Evolutionary conservation across 2,329 filamentous ascomycete species (phyloP), one percentile per base, ranked within the genome.

Genomic region (Monosporascus sp.): DNA sequence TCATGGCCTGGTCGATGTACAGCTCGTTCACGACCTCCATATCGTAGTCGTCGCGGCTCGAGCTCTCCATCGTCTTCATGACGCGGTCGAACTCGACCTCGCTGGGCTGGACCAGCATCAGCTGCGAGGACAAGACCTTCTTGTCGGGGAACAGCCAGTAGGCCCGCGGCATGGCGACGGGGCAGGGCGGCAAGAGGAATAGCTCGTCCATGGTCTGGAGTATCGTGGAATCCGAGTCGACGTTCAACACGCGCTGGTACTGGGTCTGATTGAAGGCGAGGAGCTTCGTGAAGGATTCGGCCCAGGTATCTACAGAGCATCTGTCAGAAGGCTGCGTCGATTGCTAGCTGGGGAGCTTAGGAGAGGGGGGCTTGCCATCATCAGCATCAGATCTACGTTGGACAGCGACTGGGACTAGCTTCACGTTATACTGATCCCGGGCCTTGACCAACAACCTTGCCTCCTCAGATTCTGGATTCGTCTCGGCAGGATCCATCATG

Each of bases 1-100:
- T 73, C 64, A 86, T 64, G 3, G 82, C 83, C 27, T 68, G 79
- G 41, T 81, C 72, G 2, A 70, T 73, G 58, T 85, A 88, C 6
- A 84, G 76, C 11, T 78, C 70, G 58, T 89, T 88, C 46, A 88
- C 68, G 1, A 88, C 71, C 59, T 88, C 84, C 84, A 88, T 88
- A 55, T 88, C 85, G 54, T 80, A 85, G 9, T 79, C 73, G 39
- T 64, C 58, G 17, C 58, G 56, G 9, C 61, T 58, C 0, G 71
- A 65, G 2, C 52, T 52, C 37, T 68, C 59, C 39, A 71, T 65
- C 51, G 67, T 65, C 47, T 68, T 61, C 65, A 68, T 64, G 48
- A 75, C 58, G 17, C 66, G 65, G 14, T 60, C 57, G 47, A 79
- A 78, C 52, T 87, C 83, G 9, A 60, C 60, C 17, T 70, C 63